phyloP scores from a whole-genome alignment of 2,329 filamentous ascomycete genomes.

The Hymenoscyphus fraxineus region DNA sequence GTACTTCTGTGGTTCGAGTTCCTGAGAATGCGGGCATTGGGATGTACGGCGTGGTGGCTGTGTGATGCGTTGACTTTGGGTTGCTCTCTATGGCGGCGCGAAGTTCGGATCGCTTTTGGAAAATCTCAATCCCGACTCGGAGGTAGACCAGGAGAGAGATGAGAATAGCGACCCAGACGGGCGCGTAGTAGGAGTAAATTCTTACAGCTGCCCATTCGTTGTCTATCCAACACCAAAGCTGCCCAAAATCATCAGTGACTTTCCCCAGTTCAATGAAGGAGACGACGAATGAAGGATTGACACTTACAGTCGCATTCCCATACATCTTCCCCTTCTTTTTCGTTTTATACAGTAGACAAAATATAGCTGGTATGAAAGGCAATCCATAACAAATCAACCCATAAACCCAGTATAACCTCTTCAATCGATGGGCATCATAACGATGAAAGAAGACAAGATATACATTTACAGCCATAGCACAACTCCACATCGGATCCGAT shows the following conservation, averaged over 20 bases:
- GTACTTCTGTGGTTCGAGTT: slow-evolving; percentile 26
- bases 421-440: slow-evolving; percentile 48
- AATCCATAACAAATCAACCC: slow-evolving; percentile 51
- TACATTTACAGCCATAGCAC: slow-evolving; percentile 60
- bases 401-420: slow-evolving; percentile 53
- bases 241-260: background rate
- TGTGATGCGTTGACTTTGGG: slow-evolving; percentile 18
- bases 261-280: background rate
- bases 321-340: slow-evolving; percentile 31
- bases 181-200: slow-evolving; percentile 70
- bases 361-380: slow-evolving; percentile 51
- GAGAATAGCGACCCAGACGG: slow-evolving; percentile 62
- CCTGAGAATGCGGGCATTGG: slow-evolving; percentile 28
- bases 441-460: slow-evolving; percentile 57
- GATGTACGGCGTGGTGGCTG: background rate
- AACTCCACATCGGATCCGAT: slow-evolving; percentile 50
- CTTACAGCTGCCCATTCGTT: slow-evolving; percentile 65
- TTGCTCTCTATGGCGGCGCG: slow-evolving; percentile 35
- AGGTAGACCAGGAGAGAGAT: slow-evolving; percentile 63
- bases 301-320: slow-evolving; percentile 36
- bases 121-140: slow-evolving; percentile 61
- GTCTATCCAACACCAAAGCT: slow-evolving; percentile 77
- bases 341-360: slow-evolving; percentile 49
- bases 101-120: slow-evolving; percentile 61
- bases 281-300: background rate